Evolutionary conservation across 805 yeast species (phyloP), one percentile per base, ranked within the genome.

Genomic region (Pichia cephalocereana): DNA sequence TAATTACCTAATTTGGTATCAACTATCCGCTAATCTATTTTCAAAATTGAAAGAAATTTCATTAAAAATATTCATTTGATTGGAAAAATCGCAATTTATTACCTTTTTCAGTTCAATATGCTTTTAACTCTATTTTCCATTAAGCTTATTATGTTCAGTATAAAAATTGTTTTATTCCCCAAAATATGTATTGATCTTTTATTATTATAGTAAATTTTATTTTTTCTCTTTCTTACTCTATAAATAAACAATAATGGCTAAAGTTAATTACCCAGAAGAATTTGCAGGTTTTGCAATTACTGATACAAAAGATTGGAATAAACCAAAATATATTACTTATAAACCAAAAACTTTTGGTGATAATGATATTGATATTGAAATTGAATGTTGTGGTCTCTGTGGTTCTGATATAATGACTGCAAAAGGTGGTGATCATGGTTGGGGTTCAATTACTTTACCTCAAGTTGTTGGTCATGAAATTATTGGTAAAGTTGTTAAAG

Each of bases 311-410:
- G 75, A 76, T 53, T 80, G 83, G 83, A 65, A 69, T 57, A 64
- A 74, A 53, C 83, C 83, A 51, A 76, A 73, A 58, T 68, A 71
- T 53, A 71, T 74, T 44, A 61, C 71, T 8, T 79, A 64, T 59
- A 66, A 67, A 52, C 80, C 80, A 53, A 79, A 78, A 63, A 50
- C 57, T 18, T 68, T 75, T 44, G 70, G 62, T 17, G 61, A 56
- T 54, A 47, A 63, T 23, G 85, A 80, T 54, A 70, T 80, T 40
- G 82, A 77, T 52, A 69, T 80, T 41, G 77, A 78, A 60, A 73
- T 76, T 45, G 79, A 76, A 54, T 74, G 77, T 50, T 79, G 84
- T 64, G 85, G 85, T 57, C 69, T 82, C 11, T 82, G 89, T 67
- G 89, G 86, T 18, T 72, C 80, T 32, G 87, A 82, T 57, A 59